These are phyloP conservation scores for Botrytis fragariae DNA, from an alignment of 2,329 filamentous ascomycete genomes.

Conservation along the genomic window DNA sequence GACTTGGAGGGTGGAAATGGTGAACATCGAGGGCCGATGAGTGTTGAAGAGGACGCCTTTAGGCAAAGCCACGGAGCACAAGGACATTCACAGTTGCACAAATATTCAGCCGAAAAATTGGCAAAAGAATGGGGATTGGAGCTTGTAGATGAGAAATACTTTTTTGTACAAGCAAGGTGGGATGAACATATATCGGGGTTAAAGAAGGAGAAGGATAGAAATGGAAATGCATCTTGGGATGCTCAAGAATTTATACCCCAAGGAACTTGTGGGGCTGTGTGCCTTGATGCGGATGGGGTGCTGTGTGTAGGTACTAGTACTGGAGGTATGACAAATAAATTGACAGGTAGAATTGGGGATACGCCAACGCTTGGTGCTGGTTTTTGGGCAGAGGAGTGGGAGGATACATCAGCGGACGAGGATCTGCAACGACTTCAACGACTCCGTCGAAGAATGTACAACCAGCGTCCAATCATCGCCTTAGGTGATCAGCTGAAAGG, in stretches of 20 bases:
- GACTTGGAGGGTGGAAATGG: constrained; percentile 51
- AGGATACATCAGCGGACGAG: constrained; percentile 34
- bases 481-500: constrained; percentile 47
- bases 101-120: constrained; percentile 65
- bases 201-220: constrained; percentile 46
- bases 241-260: constrained; percentile 69
- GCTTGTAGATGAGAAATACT: constrained; percentile 65
- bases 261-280: constrained; percentile 81
- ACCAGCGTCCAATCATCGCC: constrained; percentile 39
- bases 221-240: constrained; percentile 54
- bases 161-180: constrained; percentile 76
- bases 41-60: constrained; percentile 7
- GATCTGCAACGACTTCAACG: constrained; percentile 41
- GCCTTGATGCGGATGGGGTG: constrained; percentile 71
- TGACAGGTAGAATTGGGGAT: constrained; percentile 80
- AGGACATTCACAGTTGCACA: constrained; percentile 68
- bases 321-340: constrained; percentile 85
- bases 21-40: constrained; percentile 37
- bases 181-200: constrained; percentile 68
- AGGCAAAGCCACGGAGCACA: constrained; percentile 46
- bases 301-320: constrained; percentile 67
- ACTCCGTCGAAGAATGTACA: constrained; percentile 22
- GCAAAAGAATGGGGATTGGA: constrained; percentile 68
- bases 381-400: constrained; percentile 89
- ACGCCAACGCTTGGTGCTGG: constrained; percentile 81